Base-by-base conservation (phyloP, 352 stramenopile species). In the Elongisporangium senticosum region DNA sequence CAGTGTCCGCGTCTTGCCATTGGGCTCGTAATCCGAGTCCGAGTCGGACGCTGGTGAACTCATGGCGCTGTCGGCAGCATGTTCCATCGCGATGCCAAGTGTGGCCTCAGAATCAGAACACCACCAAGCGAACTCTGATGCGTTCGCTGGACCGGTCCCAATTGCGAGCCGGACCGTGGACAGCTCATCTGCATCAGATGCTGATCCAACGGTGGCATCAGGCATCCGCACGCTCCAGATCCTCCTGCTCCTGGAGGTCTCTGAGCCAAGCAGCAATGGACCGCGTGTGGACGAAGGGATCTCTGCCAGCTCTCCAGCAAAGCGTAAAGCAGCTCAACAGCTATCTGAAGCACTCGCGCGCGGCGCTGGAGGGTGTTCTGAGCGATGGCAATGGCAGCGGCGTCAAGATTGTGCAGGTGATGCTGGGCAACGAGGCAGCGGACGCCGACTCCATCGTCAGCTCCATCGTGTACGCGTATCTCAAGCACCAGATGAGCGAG, bases 371-470 rank as follows among this genome's bases (percentile, higher is more conserved):
- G 13, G 33, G 33, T 10, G 33, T 43, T 15, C 11, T 43, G 33
- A 43, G 33, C 33, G 11, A 43, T 17, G 13, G 33, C 33, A 10
- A 15, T 43, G 33, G 10, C 11, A 17, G 33, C 17, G 33, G 11
- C 8, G 33, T 43, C 11, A 43, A 15, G 33, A 43, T 10, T 10
- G 61, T 94, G 33, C 77, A 88, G 59, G 72, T 91, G 6, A 58
- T 89, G 52, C 79, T 92, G 37, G 84, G 84, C 53, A 94, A 94
- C 55, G 84, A 94, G 59, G 82, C 84, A 14, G 79, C 79, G 7
- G 82, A 94, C 61, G 84, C 84, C 13, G 84, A 94, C 65, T 94
- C 84, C 19, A 91, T 94, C 65, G 69, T 94, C 13, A 94, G 82
- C 68, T 84, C 79, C 15, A 55, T 94, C 10, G 68, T 81, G 10